These are phyloP conservation scores for Halteria grandinella DNA, from an alignment of 73 alveolate genomes.

Conservation along the genomic window DNA sequence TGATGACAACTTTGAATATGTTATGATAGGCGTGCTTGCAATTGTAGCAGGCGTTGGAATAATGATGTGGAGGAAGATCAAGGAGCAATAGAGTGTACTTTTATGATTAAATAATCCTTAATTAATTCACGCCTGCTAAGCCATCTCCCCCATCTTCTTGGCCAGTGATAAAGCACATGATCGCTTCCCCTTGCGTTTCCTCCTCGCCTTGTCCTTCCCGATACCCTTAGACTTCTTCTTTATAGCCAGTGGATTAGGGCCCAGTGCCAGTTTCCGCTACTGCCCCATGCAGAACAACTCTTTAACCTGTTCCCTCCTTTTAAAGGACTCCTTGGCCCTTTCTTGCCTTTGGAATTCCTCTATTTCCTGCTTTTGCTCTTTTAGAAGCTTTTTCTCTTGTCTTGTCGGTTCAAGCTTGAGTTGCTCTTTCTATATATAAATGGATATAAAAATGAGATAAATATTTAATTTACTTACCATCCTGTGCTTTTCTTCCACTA, in stretches of 20 bases:
- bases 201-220: conserved; percentile 22
- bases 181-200: conserved; percentile 49
- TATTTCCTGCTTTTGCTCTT: conserved; percentile 72
- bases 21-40: background rate
- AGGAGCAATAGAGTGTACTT: conserved; percentile 7
- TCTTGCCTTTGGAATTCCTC: conserved; percentile 70
- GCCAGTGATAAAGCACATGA: no score
- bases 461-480: conserved; percentile 48
- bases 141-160: no score
- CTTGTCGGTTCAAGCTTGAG: conserved; percentile 80
- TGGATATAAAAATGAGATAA: background rate
- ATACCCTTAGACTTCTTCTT: conserved; percentile 44
- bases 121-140: no score
- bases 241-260: conserved; percentile 84
- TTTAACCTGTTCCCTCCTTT: conserved; percentile 77
- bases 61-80: conserved; percentile 38
- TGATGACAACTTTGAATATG: conserved; percentile 21
- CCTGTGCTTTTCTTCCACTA: conserved; percentile 72
- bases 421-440: conserved; percentile 64
- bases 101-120: no score
- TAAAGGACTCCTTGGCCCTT: conserved; percentile 67
- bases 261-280: conserved; percentile 78
- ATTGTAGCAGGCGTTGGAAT: conserved; percentile 36
- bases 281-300: conserved; percentile 75
- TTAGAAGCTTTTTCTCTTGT: conserved; percentile 69